Evolutionary conservation across 495 filamentous ascomycete genomes (phyloP), one percentile per base, ranked within the genome.

Genomic region (Penicillium flavigenum): DNA sequence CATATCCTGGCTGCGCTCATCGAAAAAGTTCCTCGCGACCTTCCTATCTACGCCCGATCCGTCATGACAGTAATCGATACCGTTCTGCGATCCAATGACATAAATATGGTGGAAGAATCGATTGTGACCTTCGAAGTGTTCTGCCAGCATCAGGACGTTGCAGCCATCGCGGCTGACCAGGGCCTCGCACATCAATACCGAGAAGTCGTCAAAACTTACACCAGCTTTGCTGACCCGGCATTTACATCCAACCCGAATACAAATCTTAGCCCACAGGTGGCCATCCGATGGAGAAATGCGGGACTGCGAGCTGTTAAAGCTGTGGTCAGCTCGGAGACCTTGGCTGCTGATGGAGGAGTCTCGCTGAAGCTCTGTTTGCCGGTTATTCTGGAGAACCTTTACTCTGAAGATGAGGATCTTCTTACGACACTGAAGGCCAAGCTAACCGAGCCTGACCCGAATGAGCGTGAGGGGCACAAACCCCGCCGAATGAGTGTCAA

Each of bases 81-180:
- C 51, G 83, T 97, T 54, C 79, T 96, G 49, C 81, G 81, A 41
- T 92, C 90, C 29, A 81, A 86, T 65, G 90, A 96, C 72, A 86
- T 95, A 63, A 88, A 88, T 51, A 88, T 93, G 83, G 86, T 96
- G 39, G 92, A 96, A 76, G 87, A 90, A 27, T 95, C 90, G 3
- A 79, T 93, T 57, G 79, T 84, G 34, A 90, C 90, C 5, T 96
- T 95, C 63, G 86, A 88, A 64, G 85, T 86, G 9, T 92, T 96
- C 64, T 96, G 91, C 71, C 77, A 79, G 59, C 78, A 93, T 68
- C 87, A 93, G 71, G 90, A 95, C 62, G 85, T 83, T 52, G 85
- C 88, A 12, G 85, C 86, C 10, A 80, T 94, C 52, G 80, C 88
- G 12, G 88, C 86, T 48, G 91, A 96, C 66, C 88, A 93, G 67